A percentile compares a stretch with the other conserved stretches of the same genome.
These are phyloP conservation scores for Blastocystis hominis DNA, from an alignment of 352 stramenopile species.

Conservation along the genomic window DNA sequence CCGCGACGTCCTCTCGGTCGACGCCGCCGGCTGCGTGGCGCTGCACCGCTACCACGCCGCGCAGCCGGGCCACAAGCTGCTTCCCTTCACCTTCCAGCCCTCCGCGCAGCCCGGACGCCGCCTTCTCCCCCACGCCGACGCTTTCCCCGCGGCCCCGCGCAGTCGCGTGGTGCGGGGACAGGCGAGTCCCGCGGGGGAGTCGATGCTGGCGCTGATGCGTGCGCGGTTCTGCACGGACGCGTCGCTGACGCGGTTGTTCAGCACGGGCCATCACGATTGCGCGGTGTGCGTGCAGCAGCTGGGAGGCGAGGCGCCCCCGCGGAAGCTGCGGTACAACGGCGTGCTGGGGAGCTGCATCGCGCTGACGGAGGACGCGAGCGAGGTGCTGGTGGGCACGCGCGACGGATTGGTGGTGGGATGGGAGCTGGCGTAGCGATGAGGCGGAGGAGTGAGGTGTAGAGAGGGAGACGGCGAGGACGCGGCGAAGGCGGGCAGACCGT, in stretches of 20 bases:
- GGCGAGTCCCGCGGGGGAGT: background rate
- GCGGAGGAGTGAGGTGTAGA: background rate
- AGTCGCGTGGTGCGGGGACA: conserved; percentile 14
- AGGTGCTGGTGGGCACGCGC: conserved; percentile 50
- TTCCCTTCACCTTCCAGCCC: conserved; percentile 51
- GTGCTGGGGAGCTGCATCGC: conserved; percentile 45
- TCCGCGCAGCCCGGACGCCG: background rate
- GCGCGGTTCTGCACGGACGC: background rate
- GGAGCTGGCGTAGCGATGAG: background rate
- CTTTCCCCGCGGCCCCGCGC: background rate
- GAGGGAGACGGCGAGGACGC: background rate
- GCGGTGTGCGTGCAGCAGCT: background rate
- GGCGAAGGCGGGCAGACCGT: background rate
- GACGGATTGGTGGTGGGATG: conserved; percentile 46
- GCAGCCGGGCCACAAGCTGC: conserved; percentile 34
- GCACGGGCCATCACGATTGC: conserved; percentile 25
- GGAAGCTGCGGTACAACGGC: conserved; percentile 20
- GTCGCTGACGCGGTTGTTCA: conserved; percentile 1
- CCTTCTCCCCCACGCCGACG: background rate
- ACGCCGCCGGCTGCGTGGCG: background rate
- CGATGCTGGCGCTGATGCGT: conserved; percentile 18
- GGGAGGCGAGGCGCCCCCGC: background rate
- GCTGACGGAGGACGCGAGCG: conserved; percentile 46
- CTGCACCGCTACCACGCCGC: conserved; percentile 37
- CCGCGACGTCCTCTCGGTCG: conserved; percentile 29